Evolutionary conservation across 768 basidiomycete species (phyloP).

Genomic region (Termitomyces sp.): DNA sequence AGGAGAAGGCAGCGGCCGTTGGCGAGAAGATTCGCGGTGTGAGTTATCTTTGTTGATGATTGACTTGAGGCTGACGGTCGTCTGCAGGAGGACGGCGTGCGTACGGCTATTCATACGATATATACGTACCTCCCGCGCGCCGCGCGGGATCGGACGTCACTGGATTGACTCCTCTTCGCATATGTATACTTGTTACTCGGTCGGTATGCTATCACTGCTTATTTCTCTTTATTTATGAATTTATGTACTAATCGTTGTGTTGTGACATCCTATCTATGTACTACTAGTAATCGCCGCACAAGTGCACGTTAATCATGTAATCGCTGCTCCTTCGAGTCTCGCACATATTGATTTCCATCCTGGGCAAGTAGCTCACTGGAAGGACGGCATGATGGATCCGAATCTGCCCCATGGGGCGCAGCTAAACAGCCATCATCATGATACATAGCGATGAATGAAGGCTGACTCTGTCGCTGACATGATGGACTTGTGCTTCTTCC

Average conservation of each 20-base stretch:
- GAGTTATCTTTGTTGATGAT: slow-evolving; percentile 6
- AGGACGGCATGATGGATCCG: no score
- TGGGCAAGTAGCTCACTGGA: no score
- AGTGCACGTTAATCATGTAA: background rate
- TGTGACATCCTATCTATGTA: background rate
- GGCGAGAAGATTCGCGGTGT: slow-evolving; percentile 31
- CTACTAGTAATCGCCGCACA: background rate
- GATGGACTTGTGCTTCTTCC: no score
- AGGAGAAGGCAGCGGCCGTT: slow-evolving; percentile 47
- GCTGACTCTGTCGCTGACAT: no score
- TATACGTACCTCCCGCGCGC: slow-evolving; percentile 44
- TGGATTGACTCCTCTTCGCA: background rate
- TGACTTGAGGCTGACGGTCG: background rate
- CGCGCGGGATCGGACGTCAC: slow-evolving; percentile 20
- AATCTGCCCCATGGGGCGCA: no score
- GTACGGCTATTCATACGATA: slow-evolving; percentile 49
- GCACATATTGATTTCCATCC: no score
- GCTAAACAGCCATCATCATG: no score
- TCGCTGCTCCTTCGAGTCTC: background rate
- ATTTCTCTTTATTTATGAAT: background rate
- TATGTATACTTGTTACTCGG: background rate
- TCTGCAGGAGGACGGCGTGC: slow-evolving; percentile 51
- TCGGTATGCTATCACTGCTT: background rate
- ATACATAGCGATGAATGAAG: no score
- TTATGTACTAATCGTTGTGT: background rate